phyloP scores from a whole-genome alignment of 306 rosid genomes.

The Acacia melanoxylon region DNA sequence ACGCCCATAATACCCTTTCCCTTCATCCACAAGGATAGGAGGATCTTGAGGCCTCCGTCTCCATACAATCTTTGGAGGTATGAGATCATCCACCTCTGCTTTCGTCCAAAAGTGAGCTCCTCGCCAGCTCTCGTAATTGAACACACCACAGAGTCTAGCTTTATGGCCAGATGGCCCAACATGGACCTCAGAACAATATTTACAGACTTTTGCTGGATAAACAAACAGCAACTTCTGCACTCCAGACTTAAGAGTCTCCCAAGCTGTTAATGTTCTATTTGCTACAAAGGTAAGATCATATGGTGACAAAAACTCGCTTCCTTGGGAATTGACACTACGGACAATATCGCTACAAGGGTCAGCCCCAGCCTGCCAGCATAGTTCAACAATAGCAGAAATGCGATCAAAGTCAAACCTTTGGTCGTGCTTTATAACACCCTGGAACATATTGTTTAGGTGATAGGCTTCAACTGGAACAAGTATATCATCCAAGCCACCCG shows the following conservation, averaged over 20 bases:
- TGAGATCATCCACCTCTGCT: conserved; percentile 71
- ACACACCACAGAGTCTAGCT: conserved; percentile 83
- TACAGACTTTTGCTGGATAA: background rate
- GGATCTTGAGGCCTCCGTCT: conserved; percentile 77
- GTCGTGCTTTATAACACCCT: background rate
- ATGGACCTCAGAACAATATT: background rate
- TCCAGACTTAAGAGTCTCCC: background rate
- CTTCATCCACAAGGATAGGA: conserved; percentile 48
- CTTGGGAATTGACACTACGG: background rate
- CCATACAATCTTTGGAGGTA: conserved; percentile 83
- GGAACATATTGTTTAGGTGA: background rate
- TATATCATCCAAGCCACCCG: conserved; percentile 54
- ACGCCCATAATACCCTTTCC: conserved; percentile 70
- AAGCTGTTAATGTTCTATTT: background rate
- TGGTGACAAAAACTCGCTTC: background rate
- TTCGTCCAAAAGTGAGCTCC: conserved; percentile 84
- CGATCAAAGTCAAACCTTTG: background rate
- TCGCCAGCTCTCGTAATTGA: conserved; percentile 78
- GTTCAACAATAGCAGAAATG: background rate
- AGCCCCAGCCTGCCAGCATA: conserved; percentile 76
- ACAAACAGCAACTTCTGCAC: background rate
- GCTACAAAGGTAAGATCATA: background rate
- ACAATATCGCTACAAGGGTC: conserved; percentile 31
- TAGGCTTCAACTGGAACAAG: conserved; percentile 76
- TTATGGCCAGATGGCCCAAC: conserved; percentile 82